A percentile compares a stretch with the other conserved stretches of the same genome.
These are phyloP conservation scores for Metschnikowia chrysomelidarum DNA, from an alignment of 805 yeast genomes.

Conservation along the genomic window DNA sequence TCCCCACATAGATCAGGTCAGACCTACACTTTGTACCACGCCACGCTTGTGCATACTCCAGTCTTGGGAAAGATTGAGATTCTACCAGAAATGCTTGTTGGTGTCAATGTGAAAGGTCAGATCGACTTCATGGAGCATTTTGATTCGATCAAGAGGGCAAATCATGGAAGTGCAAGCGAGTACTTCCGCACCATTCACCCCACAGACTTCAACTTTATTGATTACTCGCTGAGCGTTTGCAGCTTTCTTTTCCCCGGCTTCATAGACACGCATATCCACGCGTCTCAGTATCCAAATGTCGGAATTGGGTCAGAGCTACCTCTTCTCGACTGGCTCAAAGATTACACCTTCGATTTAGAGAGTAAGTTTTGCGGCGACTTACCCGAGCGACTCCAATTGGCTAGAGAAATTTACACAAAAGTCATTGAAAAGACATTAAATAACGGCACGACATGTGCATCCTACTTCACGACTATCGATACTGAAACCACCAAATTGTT, in stretches of 20 bases:
- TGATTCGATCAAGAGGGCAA: conserved; percentile 11
- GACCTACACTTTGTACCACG: conserved; percentile 57
- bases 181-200: conserved; percentile 17
- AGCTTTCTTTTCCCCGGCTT: conserved; percentile 62
- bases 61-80: conserved; percentile 54
- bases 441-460: conserved; percentile 89
- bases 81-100: conserved; percentile 53
- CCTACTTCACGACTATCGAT: conserved; percentile 89
- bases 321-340: conserved; percentile 82
- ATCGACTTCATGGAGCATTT: conserved; percentile 40
- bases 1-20: too few species aligned
- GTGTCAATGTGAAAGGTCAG: conserved; percentile 57
- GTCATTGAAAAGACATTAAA: conserved; percentile 68
- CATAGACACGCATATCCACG: conserved; percentile 46
- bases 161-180: conserved; percentile 15
- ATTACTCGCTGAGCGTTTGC: conserved; percentile 34
- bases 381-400: conserved; percentile 45
- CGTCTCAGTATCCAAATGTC: conserved; percentile 44
- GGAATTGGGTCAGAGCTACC: conserved; percentile 81
- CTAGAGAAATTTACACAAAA: conserved; percentile 59
- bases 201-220: conserved; percentile 17
- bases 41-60: conserved; percentile 76
- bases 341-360: conserved; percentile 89
- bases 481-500: conserved; percentile 65
- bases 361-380: conserved; percentile 45